Percentiles rank a stretch among this genome's conserved stretches.
These are phyloP conservation scores for Chytriomyces sp. DNA, from an alignment of 192 early-diverging fungal species.

Conservation along the genomic window DNA sequence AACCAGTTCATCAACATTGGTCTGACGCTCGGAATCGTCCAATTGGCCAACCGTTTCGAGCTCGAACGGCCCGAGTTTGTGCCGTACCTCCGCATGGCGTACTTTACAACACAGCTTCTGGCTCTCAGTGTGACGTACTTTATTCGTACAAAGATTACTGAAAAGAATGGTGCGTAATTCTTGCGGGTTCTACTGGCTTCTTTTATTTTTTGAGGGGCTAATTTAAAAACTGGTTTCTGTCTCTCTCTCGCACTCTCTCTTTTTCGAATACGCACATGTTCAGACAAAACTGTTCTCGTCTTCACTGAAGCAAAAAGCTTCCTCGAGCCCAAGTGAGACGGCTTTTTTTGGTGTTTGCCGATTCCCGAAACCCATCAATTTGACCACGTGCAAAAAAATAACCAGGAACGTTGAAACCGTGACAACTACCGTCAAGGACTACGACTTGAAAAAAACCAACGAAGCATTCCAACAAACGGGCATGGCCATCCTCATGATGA, in stretches of 20 bases:
- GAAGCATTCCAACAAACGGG: conserved; percentile 74
- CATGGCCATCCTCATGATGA: conserved; percentile 73
- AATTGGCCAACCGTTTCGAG: conserved; percentile 57
- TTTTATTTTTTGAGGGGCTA: conserved; percentile 2
- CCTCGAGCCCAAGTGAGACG: conserved; percentile 47
- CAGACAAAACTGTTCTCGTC: conserved; percentile 78
- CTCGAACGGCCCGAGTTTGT: conserved; percentile 69
- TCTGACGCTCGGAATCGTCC: conserved; percentile 57
- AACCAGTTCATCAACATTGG: conserved; percentile 59
- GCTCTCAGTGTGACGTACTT: conserved; percentile 54
- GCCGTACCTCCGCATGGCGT: conserved; percentile 60
- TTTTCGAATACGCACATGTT: neutral
- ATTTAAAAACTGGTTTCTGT: neutral
- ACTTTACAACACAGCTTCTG: conserved; percentile 62
- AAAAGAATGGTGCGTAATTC: conserved; percentile 70
- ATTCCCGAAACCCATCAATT: neutral
- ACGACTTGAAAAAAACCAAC: conserved; percentile 77
- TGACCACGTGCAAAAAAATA: neutral
- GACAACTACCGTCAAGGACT: conserved; percentile 70
- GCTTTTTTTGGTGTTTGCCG: neutral
- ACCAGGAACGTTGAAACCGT: conserved; percentile 58
- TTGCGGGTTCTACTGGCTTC: neutral
- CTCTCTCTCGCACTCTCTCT: neutral
- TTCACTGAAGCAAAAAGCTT: conserved; percentile 78
- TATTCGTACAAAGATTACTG: conserved; percentile 57